Evolutionary conservation across 805 yeast species (phyloP), one percentile per base, ranked within the genome.

Genomic region (Pichia phayaonensis): DNA sequence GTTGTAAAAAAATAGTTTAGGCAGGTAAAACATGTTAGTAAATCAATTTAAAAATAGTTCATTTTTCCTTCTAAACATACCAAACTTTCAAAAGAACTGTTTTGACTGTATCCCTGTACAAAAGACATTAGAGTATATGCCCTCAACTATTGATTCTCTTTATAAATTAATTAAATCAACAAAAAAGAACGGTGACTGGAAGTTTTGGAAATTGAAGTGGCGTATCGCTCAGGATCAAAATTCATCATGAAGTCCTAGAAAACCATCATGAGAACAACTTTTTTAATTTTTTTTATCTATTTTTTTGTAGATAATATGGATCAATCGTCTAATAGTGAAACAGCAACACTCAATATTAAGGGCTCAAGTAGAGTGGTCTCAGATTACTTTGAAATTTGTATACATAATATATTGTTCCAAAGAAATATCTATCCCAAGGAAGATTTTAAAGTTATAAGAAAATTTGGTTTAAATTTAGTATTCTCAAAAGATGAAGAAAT

Each of bases 401-500:
- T 90, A 48, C 84, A 88, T 61, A 80, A 83, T 45, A 86, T 90
- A 24, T 74, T 92, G 6, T 90, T 84, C 64, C 97, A 92, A 64
- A 71, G 98, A 47, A 96, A 95, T 0, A 82, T 90, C 20, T 90
- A 90, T 59, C 96, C 96, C 0, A 75, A 86, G 4, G 95, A 86
- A 54, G 96, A 89, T 62, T 90, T 92, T 66, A 76, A 76, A 47
- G 73, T 83, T 1, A 89, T 87, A 2, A 76, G 79, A 58, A 89
- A 88, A 62, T 92, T 88, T 66, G 96, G 87, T 21, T 66, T 90
- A 49, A 84, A 83, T 50, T 68, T 90, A 67, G 71, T 90, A 42
- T 77, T 84, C 26, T 79, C 87, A 3, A 75, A 75, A 18, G 95
- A 89, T 61, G 86, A 83, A 42, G 96, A 87, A 42, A 83, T 92